These are phyloP conservation scores for Fonsecaea multimorphosa DNA, from an alignment of 2,329 filamentous ascomycete species.

Conservation along the genomic window DNA sequence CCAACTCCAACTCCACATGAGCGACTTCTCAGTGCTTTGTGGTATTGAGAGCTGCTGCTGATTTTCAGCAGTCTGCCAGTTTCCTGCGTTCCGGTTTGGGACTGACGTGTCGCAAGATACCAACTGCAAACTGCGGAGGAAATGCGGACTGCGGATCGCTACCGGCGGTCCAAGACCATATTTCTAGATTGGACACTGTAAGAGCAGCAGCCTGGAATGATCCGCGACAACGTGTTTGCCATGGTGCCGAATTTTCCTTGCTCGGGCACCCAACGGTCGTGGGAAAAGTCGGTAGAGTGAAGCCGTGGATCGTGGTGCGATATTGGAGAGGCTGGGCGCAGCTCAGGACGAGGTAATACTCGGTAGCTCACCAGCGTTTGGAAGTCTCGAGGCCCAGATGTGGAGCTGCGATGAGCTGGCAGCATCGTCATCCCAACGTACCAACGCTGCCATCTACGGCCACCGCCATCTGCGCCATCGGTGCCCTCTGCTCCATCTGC, in stretches of 20 bases:
- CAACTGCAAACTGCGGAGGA: neutral
- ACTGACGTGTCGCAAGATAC: neutral
- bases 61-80: conserved; percentile 1
- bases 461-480: conserved; percentile 1
- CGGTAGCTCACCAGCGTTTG: no score
- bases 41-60: conserved; percentile 14
- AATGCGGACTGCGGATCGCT: conserved; percentile 16
- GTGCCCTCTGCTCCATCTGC: no score
- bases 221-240: conserved; percentile 18
- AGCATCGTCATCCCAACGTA: conserved; percentile 27
- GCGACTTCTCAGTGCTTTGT: conserved; percentile 7
- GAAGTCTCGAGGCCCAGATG: conserved; percentile 4
- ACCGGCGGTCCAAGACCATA: conserved; percentile 19
- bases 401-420: conserved; percentile 29
- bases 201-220: conserved; percentile 15
- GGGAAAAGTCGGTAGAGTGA: conserved; percentile 1
- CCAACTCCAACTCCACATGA: conserved; percentile 23
- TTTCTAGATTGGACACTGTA: conserved; percentile 10
- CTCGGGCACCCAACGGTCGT: neutral
- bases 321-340: conserved; percentile 22
- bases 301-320: conserved; percentile 17
- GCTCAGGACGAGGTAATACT: no score
- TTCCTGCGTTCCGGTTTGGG: neutral
- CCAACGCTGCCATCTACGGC: conserved; percentile 9
- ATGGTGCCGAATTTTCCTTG: conserved; percentile 25